Evolutionary conservation across 352 stramenopile genomes (phyloP).

Genomic region (Salisapilia sapeloensis): DNA sequence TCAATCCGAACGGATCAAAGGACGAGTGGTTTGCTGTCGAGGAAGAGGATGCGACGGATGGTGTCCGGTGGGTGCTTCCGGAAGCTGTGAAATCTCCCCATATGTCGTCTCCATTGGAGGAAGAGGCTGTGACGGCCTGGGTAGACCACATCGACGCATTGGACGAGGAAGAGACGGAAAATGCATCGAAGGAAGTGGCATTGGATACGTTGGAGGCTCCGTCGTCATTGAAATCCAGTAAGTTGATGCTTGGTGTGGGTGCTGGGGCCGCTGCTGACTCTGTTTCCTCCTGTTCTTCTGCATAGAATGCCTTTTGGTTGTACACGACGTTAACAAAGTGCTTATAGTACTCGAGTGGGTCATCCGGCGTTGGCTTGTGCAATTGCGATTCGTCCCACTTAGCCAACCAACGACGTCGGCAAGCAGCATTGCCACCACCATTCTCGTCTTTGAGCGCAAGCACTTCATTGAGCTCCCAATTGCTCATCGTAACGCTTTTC

Average conservation of each 20-base stretch:
- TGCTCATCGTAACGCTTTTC: conserved; percentile 90
- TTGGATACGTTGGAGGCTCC: conserved; percentile 6
- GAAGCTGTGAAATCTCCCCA: conserved; percentile 4
- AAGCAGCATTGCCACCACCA: conserved; percentile 77
- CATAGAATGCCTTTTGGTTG: conserved; percentile 67
- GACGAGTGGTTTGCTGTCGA: conserved; percentile 1
- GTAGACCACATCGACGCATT: conserved; percentile 7
- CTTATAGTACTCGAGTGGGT: conserved; percentile 76
- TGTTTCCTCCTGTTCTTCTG: conserved; percentile 10
- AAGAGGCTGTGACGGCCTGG: not conserved
- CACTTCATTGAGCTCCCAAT: conserved; percentile 86
- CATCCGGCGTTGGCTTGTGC: conserved; percentile 50
- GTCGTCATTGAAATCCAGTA: conserved; percentile 39
- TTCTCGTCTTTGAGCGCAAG: conserved; percentile 73
- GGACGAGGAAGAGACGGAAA: conserved; percentile 4
- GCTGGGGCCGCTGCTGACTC: not conserved
- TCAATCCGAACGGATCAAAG: conserved; percentile 10
- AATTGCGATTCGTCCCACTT: conserved; percentile 55
- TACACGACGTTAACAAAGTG: conserved; percentile 74
- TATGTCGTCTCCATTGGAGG: conserved; percentile 2
- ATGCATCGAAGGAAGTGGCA: conserved; percentile 21
- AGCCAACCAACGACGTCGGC: conserved; percentile 73
- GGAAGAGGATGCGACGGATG: too few relatives aligned
- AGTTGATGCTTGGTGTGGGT: conserved; percentile 10
- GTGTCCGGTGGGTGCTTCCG: too few relatives aligned